These are phyloP conservation scores for Colletotrichum horii DNA, from an alignment of 2,329 filamentous ascomycete genomes.

Conservation along the genomic window DNA sequence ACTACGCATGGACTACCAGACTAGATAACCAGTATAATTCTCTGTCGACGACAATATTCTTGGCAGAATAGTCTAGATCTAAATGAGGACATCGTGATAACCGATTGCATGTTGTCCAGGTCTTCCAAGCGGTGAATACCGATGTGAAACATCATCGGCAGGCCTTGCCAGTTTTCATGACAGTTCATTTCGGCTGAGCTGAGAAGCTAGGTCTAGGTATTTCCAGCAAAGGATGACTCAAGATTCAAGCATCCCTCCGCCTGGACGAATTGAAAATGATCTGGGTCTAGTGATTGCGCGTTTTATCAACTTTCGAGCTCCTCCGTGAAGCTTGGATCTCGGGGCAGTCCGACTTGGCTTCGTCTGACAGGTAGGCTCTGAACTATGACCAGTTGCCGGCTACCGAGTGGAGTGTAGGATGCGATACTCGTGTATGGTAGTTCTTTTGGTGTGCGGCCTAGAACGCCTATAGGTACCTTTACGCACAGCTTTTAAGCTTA, in stretches of 20 bases:
- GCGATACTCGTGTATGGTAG: not conserved
- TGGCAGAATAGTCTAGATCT: accelerated
- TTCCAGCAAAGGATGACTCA: not conserved
- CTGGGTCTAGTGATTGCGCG: not conserved
- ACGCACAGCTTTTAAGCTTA: not conserved
- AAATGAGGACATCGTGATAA: not conserved
- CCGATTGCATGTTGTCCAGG: not conserved
- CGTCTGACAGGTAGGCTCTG: not conserved
- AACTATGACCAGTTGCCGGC: not conserved
- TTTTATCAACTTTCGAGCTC: not conserved
- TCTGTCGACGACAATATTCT: not conserved
- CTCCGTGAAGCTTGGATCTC: not conserved
- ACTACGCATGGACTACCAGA: not conserved
- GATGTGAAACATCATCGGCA: not conserved
- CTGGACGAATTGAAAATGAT: not conserved
- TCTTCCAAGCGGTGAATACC: not conserved
- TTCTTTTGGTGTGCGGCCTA: not conserved
- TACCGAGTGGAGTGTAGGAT: not conserved
- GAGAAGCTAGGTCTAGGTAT: not conserved
- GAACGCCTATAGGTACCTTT: not conserved
- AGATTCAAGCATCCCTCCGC: not conserved
- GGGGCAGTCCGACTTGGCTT: not conserved
- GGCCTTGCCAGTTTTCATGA: not conserved
- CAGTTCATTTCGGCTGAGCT: not conserved
- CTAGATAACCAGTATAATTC: not conserved